phyloP scores from a whole-genome alignment of 805 yeast species.

The Starmerella bombi region DNA sequence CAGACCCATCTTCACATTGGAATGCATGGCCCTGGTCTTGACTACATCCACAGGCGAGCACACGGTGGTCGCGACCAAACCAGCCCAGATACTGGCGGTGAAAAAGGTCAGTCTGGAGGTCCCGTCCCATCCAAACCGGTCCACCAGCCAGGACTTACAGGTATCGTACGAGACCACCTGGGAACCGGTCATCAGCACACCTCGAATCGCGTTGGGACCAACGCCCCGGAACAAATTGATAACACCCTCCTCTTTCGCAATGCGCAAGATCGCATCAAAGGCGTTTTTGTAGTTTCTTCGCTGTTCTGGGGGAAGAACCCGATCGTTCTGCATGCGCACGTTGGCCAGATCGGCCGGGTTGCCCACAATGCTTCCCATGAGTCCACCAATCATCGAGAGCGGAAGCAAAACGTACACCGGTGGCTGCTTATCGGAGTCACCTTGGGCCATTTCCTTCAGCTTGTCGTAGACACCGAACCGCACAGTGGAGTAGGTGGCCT shows the following conservation, averaged over 20 bases:
- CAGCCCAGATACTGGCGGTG: slow-evolving; percentile 65
- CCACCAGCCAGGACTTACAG: slow-evolving; percentile 49
- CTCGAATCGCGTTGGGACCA: slow-evolving; percentile 65
- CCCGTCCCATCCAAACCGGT: slow-evolving; percentile 39
- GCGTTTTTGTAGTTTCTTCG: slow-evolving; percentile 69
- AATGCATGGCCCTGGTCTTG: slow-evolving; percentile 75
- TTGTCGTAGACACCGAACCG: slow-evolving; percentile 78
- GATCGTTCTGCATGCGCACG: slow-evolving; percentile 84
- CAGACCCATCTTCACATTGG: slow-evolving; percentile 34
- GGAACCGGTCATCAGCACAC: slow-evolving; percentile 78
- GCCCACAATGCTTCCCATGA: slow-evolving; percentile 72
- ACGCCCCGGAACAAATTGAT: slow-evolving; percentile 56
- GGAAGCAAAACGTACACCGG: slow-evolving; percentile 52
- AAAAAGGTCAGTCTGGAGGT: slow-evolving; percentile 59
- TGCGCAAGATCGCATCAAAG: slow-evolving; percentile 55
- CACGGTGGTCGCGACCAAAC: slow-evolving; percentile 78
- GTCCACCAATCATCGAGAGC: slow-evolving; percentile 75
- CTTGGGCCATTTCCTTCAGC: slow-evolving; percentile 38
- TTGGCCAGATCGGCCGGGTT: slow-evolving; percentile 82
- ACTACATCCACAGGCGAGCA: slow-evolving; percentile 90
- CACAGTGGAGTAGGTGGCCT: slow-evolving; percentile 77
- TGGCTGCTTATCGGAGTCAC: slow-evolving; percentile 31
- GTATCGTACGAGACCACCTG: slow-evolving; percentile 82
- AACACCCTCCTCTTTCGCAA: slow-evolving; percentile 47
- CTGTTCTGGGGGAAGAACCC: slow-evolving; percentile 46